Evolutionary conservation across 1,284 basidiomycete species (phyloP).

Genomic region (Trametes pubescens): DNA sequence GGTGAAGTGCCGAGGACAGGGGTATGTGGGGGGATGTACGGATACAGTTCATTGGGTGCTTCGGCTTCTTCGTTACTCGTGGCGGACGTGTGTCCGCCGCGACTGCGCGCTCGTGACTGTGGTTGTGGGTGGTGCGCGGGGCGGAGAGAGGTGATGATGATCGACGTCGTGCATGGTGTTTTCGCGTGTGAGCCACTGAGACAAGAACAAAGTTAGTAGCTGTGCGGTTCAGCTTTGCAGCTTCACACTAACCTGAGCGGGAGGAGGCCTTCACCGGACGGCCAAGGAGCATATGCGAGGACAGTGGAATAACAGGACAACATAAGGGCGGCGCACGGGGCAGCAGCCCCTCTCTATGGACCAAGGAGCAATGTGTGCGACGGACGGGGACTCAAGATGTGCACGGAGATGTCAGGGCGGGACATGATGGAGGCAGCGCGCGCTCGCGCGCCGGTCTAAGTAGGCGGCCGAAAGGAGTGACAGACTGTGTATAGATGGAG

Average conservation of each 20-base stretch:
- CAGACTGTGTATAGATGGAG: constrained; percentile 11
- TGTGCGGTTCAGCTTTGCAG: no score
- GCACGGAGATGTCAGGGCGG: neutral
- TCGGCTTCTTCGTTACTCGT: constrained; percentile 22
- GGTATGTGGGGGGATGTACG: constrained; percentile 21
- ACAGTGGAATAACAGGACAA: no score
- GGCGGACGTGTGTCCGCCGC: neutral
- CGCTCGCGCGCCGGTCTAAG: constrained; percentile 8
- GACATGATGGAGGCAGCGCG: neutral
- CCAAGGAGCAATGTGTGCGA: constrained; percentile 3
- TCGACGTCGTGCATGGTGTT: neutral
- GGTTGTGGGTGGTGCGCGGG: neutral
- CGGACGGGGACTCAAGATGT: neutral
- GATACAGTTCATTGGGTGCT: constrained; percentile 20
- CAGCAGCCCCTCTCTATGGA: constrained; percentile 7
- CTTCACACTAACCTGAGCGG: no score
- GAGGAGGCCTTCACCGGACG: neutral
- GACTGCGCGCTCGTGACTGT: neutral
- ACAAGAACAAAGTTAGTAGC: no score
- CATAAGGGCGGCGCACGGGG: neutral
- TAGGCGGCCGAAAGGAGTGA: constrained; percentile 16
- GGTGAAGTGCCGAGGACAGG: neutral
- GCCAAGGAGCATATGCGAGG: neutral
- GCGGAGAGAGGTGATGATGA: neutral
- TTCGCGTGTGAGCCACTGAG: no score